Base-by-base conservation (phyloP, 352 stramenopile species). In the Pythium periplocum region DNA sequence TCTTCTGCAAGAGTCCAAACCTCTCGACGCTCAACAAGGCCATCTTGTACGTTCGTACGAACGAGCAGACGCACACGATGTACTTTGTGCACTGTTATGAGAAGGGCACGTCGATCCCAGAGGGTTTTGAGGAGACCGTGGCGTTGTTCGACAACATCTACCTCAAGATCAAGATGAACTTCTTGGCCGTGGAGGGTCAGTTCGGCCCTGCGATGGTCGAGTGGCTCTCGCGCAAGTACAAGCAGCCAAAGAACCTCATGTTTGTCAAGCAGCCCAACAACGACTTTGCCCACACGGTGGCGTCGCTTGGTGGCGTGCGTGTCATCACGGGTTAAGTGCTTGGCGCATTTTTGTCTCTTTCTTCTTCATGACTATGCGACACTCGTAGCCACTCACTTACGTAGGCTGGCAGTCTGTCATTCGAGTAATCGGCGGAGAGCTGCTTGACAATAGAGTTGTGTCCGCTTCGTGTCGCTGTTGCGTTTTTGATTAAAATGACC, bases 231-330 rank as follows among this genome's bases (percentile, higher is more conserved):
- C 72, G 75, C 65, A 85, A 93, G 64, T 92, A 98, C 61, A 70
- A 73, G 47, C 87, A 98, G 64, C 83, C 84, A 37, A 95, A 96
- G 73, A 98, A 97, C 72, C 90, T 96, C 68, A 97, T 98, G 86
- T 98, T 98, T 68, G 97, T 98, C 73, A 96, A 95, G 67, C 93
- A 96, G 71, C 90, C 92, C n/a, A 96, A 95, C 74, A 68, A 95
- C 70, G 83, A 97, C 61, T 98, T 98, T 63, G 76, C 75, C 26
- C 89, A 97, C 74, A 97, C 93, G 51, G 83, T 98, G 45, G 87
- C 86, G 12, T 86, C 90, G 51, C 86, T 97, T 8, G 90, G 90
- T 40, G 89, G 89, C 50, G 87, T 97, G 41, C 85, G 90, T n/a
- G 83, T 97, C 48, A 96, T 97, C 72, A 97, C 89, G 42, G 82